A percentile compares a stretch with the other conserved stretches of the same genome.
phyloP scores from a whole-genome alignment of 495 filamentous ascomycete species.

The Penicillium soppii region DNA sequence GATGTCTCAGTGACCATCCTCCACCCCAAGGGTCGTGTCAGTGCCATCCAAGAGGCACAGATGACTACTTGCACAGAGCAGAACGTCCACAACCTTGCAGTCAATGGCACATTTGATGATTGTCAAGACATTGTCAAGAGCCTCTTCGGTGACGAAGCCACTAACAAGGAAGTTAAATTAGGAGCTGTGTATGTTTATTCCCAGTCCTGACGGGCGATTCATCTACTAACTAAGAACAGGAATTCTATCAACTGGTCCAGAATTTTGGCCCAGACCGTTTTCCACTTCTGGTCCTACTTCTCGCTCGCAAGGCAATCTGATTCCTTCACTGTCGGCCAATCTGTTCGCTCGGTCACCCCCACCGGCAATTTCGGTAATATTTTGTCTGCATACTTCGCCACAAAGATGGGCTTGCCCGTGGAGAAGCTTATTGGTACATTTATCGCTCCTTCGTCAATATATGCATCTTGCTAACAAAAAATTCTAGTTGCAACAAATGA shows the following conservation, averaged over 20 bases:
- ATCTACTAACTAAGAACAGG: constrained; percentile 55
- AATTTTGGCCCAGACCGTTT: constrained; percentile 91
- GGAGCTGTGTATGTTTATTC: neutral
- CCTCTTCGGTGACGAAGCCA: constrained; percentile 62
- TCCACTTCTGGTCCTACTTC: constrained; percentile 88
- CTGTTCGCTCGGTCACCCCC: constrained; percentile 76
- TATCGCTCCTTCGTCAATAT: neutral
- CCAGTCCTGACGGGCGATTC: constrained; percentile 57
- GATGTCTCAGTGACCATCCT: constrained; percentile 92
- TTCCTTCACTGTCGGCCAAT: constrained; percentile 48
- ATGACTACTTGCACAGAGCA: constrained; percentile 88
- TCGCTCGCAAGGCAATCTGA: constrained; percentile 55
- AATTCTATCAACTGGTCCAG: constrained; percentile 76
- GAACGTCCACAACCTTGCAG: constrained; percentile 85
- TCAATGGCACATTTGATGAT: constrained; percentile 90
- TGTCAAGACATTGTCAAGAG: constrained; percentile 97
- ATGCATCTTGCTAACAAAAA: neutral
- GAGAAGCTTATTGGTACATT: constrained; percentile 65
- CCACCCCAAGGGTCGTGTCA: constrained; percentile 79
- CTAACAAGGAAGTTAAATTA: constrained; percentile 81
- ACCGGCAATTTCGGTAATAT: constrained; percentile 98
- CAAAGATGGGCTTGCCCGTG: constrained; percentile 82
- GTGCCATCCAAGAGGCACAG: constrained; percentile 86
- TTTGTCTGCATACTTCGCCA: constrained; percentile 88
- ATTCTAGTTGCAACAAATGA: constrained; percentile 73